Evolutionary conservation across 2,329 filamentous ascomycete species (phyloP).

Genomic region (Stylonectria norvegica): DNA sequence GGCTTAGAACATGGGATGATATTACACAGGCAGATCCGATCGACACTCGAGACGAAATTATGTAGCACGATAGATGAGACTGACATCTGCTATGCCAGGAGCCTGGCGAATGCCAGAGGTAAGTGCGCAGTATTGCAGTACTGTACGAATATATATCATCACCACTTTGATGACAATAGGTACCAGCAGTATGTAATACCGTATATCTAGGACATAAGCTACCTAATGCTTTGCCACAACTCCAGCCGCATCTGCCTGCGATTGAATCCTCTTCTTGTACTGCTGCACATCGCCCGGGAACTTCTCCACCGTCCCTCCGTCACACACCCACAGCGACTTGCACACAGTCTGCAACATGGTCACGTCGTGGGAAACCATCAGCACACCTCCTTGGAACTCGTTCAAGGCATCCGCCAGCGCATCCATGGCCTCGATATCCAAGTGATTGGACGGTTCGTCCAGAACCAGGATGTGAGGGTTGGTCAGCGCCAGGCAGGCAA

Average conservation of each 20-base stretch:
- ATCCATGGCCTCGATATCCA: constrained; percentile 99
- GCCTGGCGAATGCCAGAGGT: too few species aligned
- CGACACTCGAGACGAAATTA: too few species aligned
- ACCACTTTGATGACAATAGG: too few species aligned
- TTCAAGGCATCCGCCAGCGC: constrained; percentile 80
- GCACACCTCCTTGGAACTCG: constrained; percentile 86
- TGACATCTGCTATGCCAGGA: too few species aligned
- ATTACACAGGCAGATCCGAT: too few species aligned
- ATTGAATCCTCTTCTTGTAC: constrained; percentile 94
- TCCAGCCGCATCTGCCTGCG: constrained; percentile 83
- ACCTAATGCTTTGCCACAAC: constrained; percentile 64
- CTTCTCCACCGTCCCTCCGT: constrained; percentile 89
- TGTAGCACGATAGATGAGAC: too few species aligned
- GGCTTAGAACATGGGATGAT: too few species aligned
- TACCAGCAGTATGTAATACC: too few species aligned
- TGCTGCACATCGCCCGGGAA: constrained; percentile 92
- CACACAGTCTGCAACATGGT: constrained; percentile 98
- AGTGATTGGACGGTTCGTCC: constrained; percentile 96
- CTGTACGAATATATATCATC: too few species aligned
- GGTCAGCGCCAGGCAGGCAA: constrained; percentile 88
- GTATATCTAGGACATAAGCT: too few species aligned
- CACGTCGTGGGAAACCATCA: constrained; percentile 99
- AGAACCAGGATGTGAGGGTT: constrained; percentile 97
- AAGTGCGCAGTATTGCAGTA: too few species aligned
- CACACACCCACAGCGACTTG: constrained; percentile 93